Base-by-base conservation (phyloP, 2,329 filamentous ascomycete genomes). In the Pleurostoma richardsiae region DNA sequence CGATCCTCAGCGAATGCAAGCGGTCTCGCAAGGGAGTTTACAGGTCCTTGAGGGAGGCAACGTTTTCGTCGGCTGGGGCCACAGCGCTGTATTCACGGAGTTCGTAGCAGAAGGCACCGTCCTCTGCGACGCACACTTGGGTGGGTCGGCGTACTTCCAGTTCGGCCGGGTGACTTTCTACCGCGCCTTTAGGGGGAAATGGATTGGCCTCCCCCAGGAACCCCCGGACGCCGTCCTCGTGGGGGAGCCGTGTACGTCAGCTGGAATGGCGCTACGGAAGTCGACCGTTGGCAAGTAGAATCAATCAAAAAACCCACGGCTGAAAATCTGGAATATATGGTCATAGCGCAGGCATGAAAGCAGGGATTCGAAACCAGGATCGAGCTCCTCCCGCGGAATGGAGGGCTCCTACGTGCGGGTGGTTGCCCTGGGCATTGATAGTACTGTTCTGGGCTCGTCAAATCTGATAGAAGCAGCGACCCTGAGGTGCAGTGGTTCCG, bases 1-100 rank as follows among this genome's bases (percentile, higher is more conserved):
- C 42, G 61, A 65, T 42, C 61, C 62, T 2, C 42, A 49, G 3
- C 46, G 8, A 49, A 36, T 44, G 39, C 42, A 42, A 33, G 31
- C 43, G 41, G 46, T 44, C 43, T 51, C 43, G 19, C 19, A 42
- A 29, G 49, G 49, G 0, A 47, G 49, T 3, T 43, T 49, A 6
- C 49, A 51, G 40, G 49, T 49, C 41, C 44, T 51, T 11, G 41
- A 43, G 10, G 49, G 49, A 28, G 49, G 49, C 5, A 44, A 44
- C 33, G 42, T 44, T 3, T 44, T 44, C 33, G 31, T 44, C 36
- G 42, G 42, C 33, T 44, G 42, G 42, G 49, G 27, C 47, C 42
- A 26, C 48, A 52, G 29, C 48, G 48, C 5, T 52, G 48, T 28
- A 44, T 42, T 43, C 48, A 50, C 50, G 4, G 53, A 55, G 27